These are phyloP conservation scores for Alternaria ethzedia DNA, from an alignment of 2,329 filamentous ascomycete species.

Conservation along the genomic window DNA sequence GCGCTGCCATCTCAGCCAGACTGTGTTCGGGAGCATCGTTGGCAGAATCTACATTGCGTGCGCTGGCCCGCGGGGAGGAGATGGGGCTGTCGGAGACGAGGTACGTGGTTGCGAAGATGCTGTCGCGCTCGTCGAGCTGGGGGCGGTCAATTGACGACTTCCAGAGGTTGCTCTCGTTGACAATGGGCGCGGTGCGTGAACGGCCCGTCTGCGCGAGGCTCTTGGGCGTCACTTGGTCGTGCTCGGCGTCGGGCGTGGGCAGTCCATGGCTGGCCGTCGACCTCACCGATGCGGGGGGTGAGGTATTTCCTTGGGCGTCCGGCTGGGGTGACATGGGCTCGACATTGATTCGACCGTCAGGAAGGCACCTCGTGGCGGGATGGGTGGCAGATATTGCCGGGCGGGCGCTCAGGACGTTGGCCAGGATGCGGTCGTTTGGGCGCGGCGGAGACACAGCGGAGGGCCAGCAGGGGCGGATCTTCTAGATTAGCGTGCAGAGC, in stretches of 20 bases:
- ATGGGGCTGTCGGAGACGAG: slow-evolving; percentile 58
- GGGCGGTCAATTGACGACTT: slow-evolving; percentile 51
- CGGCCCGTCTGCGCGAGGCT: slow-evolving; percentile 46
- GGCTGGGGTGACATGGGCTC: slow-evolving; percentile 51
- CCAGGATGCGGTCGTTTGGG: slow-evolving; percentile 30
- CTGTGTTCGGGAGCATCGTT: slow-evolving; percentile 39
- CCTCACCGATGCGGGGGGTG: slow-evolving; percentile 51
- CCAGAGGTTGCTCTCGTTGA: slow-evolving; percentile 42
- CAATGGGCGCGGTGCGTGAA: slow-evolving; percentile 47
- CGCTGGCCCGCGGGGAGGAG: slow-evolving; percentile 44
- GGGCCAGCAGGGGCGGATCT: slow-evolving; percentile 24
- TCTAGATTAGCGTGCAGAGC: slow-evolving; percentile 19
- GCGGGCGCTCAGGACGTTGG: slow-evolving; percentile 21
- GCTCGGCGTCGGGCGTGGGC: slow-evolving; percentile 22
- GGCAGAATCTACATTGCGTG: slow-evolving; percentile 20
- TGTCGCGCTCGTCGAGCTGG: slow-evolving; percentile 67
- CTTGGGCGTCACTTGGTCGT: slow-evolving; percentile 38
- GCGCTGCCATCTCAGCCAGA: slow-evolving; percentile 38
- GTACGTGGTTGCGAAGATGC: slow-evolving; percentile 69
- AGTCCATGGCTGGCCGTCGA: slow-evolving; percentile 37
- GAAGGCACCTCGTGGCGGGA: slow-evolving; percentile 39
- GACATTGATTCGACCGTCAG: slow-evolving; percentile 51
- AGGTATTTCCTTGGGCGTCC: slow-evolving; percentile 48
- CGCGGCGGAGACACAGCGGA: slow-evolving; percentile 29
- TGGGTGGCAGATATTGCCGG: slow-evolving; percentile 44